These are phyloP conservation scores for Pseudogymnoascus sp. DNA, from an alignment of 2,329 filamentous ascomycete species.

Conservation along the genomic window DNA sequence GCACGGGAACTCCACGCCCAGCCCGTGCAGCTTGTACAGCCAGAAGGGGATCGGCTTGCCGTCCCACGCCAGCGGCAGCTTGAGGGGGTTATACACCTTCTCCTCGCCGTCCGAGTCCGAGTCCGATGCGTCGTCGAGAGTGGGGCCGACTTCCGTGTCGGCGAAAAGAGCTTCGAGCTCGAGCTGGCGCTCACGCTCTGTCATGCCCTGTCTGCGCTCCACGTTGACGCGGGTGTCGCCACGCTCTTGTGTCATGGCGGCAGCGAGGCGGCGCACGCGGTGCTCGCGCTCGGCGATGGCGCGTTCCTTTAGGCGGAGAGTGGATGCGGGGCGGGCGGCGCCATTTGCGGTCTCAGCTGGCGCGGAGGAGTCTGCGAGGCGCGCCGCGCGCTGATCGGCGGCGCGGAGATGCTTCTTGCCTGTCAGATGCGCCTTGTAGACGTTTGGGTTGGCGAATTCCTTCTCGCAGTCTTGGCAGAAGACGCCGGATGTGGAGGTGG, in stretches of 20 bases:
- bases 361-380: conserved; percentile 31
- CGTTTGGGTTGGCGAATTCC: conserved; percentile 90
- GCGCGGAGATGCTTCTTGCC: conserved; percentile 92
- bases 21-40: conserved; percentile 92
- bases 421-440: conserved; percentile 80
- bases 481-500: conserved; percentile 51
- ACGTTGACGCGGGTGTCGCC: conserved; percentile 89
- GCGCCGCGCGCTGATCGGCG: conserved; percentile 54
- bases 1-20: conserved; percentile 91
- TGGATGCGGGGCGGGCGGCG: conserved; percentile 26
- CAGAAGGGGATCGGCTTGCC: conserved; percentile 98
- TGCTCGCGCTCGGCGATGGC: conserved; percentile 85
- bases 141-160: conserved; percentile 36
- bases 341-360: conserved; percentile 20
- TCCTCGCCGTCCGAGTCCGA: conserved; percentile 71
- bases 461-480: conserved; percentile 93
- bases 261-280: conserved; percentile 69
- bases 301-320: conserved; percentile 65
- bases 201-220: conserved; percentile 95
- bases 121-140: conserved; percentile 43
- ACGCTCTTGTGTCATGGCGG: conserved; percentile 78
- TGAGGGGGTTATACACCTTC: conserved; percentile 92
- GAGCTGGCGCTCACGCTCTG: conserved; percentile 86
- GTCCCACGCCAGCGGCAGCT: conserved; percentile 93
- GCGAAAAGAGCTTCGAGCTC: conserved; percentile 82